Percentiles rank a stretch among this genome's conserved stretches.
Conservation (phyloP, 2,329 filamentous ascomycete species). For the Colletotrichum euphorbiae region DNA sequence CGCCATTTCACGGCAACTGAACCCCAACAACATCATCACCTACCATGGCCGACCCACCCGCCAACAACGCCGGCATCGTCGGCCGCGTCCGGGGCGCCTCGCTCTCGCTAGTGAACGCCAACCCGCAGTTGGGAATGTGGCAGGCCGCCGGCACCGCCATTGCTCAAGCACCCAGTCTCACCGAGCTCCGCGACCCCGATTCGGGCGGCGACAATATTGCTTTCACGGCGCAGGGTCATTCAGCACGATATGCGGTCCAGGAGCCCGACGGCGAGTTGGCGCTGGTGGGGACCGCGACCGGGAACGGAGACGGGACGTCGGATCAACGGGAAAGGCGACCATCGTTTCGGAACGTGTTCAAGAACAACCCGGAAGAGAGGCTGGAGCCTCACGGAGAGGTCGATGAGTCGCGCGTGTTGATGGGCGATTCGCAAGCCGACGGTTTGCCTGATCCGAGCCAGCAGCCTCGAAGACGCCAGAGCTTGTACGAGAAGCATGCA, state of each 20-base stretch:
- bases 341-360: conserved; percentile 12
- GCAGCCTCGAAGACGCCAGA: conserved; percentile 40
- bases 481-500: conserved; percentile 42
- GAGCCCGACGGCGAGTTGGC: conserved; percentile 43
- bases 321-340: conserved; percentile 4
- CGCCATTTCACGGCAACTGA: not conserved
- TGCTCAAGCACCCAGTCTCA: conserved; percentile 46
- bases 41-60: conserved; percentile 30
- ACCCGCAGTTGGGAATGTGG: conserved; percentile 47
- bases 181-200: conserved; percentile 45
- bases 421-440: conserved; percentile 1
- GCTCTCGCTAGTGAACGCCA: conserved; percentile 44
- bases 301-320: conserved; percentile 38
- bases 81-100: conserved; percentile 45
- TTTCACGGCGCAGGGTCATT: conserved; percentile 47
- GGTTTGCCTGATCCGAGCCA: not conserved
- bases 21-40: not conserved
- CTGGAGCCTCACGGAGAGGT: not conserved
- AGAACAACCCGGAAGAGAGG: not conserved
- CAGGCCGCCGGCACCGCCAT: conserved; percentile 48
- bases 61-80: conserved; percentile 38
- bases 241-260: conserved; percentile 43
- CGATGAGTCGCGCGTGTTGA: not conserved
- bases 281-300: conserved; percentile 41
- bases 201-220: conserved; percentile 45